phyloP scores from a whole-genome alignment of 768 basidiomycete species.

The Favolaschia claudopus region DNA sequence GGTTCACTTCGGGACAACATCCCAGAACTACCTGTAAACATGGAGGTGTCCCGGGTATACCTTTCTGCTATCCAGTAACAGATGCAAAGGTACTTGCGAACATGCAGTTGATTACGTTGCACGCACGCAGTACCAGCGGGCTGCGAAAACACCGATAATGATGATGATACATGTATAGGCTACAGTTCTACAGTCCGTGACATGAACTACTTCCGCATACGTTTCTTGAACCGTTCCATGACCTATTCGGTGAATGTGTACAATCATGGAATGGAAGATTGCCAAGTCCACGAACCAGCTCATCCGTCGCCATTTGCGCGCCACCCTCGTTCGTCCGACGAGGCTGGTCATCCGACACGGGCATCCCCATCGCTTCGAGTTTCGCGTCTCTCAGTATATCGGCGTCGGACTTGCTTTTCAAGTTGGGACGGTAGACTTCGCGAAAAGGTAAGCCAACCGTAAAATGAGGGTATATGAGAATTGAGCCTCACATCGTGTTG shows the following conservation, averaged over 20 bases:
- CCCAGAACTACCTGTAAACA: too few relatives aligned
- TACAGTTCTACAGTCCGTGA: not conserved
- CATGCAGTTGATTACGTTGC: too few relatives aligned
- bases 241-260: constrained; percentile 54
- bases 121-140: too few relatives aligned
- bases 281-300: constrained; percentile 65
- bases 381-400: constrained; percentile 90
- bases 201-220: constrained; percentile 74
- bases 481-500: constrained; percentile 80
- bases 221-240: constrained; percentile 97
- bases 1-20: too few relatives aligned
- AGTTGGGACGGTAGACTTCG: constrained; percentile 90
- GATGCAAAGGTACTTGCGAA: too few relatives aligned
- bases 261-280: not conserved
- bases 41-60: too few relatives aligned
- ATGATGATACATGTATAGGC: too few relatives aligned
- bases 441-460: too few relatives aligned
- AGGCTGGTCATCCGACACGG: constrained; percentile 60
- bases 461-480: not conserved
- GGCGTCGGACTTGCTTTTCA: constrained; percentile 85
- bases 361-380: constrained; percentile 83
- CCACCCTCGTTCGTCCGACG: constrained; percentile 60
- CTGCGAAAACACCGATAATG: too few relatives aligned
- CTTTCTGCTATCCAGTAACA: too few relatives aligned
- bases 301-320: constrained; percentile 89